Evolutionary conservation across 371 early-diverging fungal species (phyloP).

Genomic region (Mortierella sp.): DNA sequence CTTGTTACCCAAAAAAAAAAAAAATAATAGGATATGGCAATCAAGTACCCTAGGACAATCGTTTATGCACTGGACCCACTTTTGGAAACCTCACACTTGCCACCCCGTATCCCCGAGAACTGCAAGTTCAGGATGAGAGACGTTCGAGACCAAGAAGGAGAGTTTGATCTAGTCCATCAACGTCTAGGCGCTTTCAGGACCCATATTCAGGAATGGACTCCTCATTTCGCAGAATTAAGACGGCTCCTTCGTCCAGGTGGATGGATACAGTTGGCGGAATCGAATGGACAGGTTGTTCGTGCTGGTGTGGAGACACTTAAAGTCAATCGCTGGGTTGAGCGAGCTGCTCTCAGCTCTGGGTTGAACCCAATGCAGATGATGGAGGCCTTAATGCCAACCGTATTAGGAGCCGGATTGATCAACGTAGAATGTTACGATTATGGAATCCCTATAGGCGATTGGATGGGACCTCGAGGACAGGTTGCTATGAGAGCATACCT

Average conservation of each 20-base stretch:
- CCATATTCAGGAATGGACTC: constrained; percentile 42
- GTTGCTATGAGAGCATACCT: constrained; percentile 42
- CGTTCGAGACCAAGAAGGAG: constrained; percentile 45
- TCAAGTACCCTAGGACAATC: constrained; percentile 39
- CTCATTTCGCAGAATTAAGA: constrained; percentile 51
- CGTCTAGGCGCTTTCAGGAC: constrained; percentile 42
- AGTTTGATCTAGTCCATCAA: constrained; percentile 52
- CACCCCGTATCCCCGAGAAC: constrained; percentile 30
- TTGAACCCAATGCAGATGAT: constrained; percentile 48
- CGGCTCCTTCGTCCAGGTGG: constrained; percentile 40
- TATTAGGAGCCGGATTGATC: constrained; percentile 44
- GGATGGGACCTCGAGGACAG: constrained; percentile 34
- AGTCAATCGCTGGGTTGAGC: constrained; percentile 50
- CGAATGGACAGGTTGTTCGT: constrained; percentile 39
- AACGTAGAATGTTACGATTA: constrained; percentile 51
- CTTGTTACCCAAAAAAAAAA: constrained; percentile 19
- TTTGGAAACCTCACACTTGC: constrained; percentile 19
- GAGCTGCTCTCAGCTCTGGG: constrained; percentile 46
- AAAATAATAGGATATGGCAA: too few species aligned
- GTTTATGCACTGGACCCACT: constrained; percentile 43
- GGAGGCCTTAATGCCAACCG: constrained; percentile 44
- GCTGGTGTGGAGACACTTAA: constrained; percentile 36
- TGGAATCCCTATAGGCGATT: constrained; percentile 43
- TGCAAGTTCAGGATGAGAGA: constrained; percentile 43
- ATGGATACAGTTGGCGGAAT: constrained; percentile 53